Evolutionary conservation across 148 eudicot genomes (phyloP).

Genomic region (Chenopodium album): DNA sequence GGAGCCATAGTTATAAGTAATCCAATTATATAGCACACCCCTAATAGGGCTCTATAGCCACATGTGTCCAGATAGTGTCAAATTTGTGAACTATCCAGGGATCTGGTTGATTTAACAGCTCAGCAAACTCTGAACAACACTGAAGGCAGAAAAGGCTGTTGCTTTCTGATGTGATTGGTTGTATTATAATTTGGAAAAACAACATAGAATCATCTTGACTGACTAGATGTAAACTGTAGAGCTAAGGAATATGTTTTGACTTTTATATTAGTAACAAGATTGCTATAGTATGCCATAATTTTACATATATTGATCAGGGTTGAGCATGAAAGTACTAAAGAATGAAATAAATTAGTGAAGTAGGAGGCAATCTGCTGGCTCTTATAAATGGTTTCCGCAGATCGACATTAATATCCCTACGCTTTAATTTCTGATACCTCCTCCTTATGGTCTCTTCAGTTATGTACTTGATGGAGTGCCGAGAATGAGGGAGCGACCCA

Average conservation of each 20-base stretch:
- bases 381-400: not conserved
- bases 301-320: not conserved
- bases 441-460: conserved; percentile 34
- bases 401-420: not conserved
- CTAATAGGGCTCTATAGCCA: not conserved
- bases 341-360: not conserved
- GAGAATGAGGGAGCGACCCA: conserved; percentile 98
- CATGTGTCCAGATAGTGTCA: not conserved
- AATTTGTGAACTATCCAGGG: not conserved
- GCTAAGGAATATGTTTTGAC: not conserved
- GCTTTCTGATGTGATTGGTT: not conserved
- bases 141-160: not conserved
- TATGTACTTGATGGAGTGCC: conserved; percentile 97
- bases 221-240: not conserved
- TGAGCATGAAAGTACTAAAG: not conserved
- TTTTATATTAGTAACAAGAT: not conserved
- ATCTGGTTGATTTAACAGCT: no score
- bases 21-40: not conserved
- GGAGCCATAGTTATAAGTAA: not conserved
- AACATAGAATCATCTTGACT: not conserved
- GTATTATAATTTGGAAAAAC: not conserved
- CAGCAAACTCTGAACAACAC: not conserved
- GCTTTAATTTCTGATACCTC: conserved; percentile 1
- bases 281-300: not conserved
- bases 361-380: not conserved